Evolutionary conservation across 2,329 filamentous ascomycete genomes (phyloP), one percentile per base, ranked within the genome.

Genomic region (Fusarium dimerum): DNA sequence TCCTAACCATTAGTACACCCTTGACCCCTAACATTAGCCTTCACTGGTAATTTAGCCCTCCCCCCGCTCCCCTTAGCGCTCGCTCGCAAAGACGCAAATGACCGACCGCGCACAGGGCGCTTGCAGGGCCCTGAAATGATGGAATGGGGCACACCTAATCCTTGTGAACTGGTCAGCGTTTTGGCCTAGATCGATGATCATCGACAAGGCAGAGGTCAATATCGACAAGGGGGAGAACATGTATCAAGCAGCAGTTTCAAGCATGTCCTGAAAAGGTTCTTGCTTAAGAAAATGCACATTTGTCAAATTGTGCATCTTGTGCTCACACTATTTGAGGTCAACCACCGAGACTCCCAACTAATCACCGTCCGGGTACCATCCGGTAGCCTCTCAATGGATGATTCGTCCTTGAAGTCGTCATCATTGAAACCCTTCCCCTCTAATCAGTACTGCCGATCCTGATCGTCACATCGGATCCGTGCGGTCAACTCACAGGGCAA

Each of bases 61-160:
- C n/a, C n/a, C n/a, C n/a, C n/a, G 20, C 20, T 7, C 20, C 20
- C 20, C 20, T 36, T 60, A 60, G 57, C 45, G 57, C 53, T 59
- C 57, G 63, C 61, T 55, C 63, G 20, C 63, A 62, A 61, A 63
- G 45, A 36, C 60, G 63, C 63, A 65, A 56, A 65, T 65, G 63
- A 65, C 63, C 63, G 63, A 65, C 57, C 56, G 59, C 61, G 63
- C 63, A 65, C 63, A 62, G 63, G 55, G 54, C 63, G 59, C 55
- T 46, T 43, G 50, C 43, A 41, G 60, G 61, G 51, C 54, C 57
- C 55, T 52, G 53, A 43, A 36, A 36, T 32, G 39, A 48, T 54
- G 55, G 29, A 26, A 51, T 47, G 51, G 39, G 45, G 39, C n/a
- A 47, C 40, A 51, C 44, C 49, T 43, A 47, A 42, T 46, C 44